Base-by-base conservation (phyloP, 805 yeast genomes). In the Blastobotrys peoriensis region DNA sequence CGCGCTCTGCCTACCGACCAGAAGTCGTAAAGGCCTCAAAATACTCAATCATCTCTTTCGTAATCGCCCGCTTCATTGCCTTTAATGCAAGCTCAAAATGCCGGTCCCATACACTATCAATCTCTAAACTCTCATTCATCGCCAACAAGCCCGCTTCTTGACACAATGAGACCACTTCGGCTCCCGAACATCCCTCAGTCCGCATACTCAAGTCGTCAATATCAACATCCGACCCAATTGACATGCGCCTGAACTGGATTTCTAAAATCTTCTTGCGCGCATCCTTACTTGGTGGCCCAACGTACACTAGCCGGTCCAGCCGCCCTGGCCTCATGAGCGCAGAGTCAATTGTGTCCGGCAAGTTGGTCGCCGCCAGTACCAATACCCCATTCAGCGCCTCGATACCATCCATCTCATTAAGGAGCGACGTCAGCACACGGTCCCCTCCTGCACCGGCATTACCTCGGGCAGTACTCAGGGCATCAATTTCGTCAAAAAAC, bases 111-210 rank as follows among this genome's bases (percentile, higher is more conserved):
- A 89, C 94, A 4, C 54, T 52, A 1, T 58, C 57, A 15, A 55
- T 55, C 3, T 77, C 66, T 4, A 74, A 63, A 50, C 84, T 66
- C 53, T 86, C 96, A 82, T 86, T 87, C 46, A 93, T 80, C 0
- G 98, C 96, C n/a, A 84, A 78, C 9, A 93, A 66, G 2, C 98
- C 98, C 0, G 98, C 96, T 63, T 91, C 97, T 62, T 89, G 98
- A 56, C 96, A 86, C 17, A 91, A 62, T 17, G 88, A 71, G 0
- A 89, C 95, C 33, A 93, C 86, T 63, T 93, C 98, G 0, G 98
- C 96, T 30, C 99, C 99, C 0, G 97, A 88, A 58, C 95, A 88
- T 0, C 98, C 98, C 0, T 83, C 91, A 0, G 96, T 85, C 4
- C 66, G 56, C 1, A 55, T 62, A 0, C 95, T 88, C 8, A 86